Percentiles rank a stretch among this genome's conserved stretches.
These are phyloP conservation scores for Ophiostoma quercus DNA, from an alignment of 2,329 filamentous ascomycete species.

Conservation along the genomic window DNA sequence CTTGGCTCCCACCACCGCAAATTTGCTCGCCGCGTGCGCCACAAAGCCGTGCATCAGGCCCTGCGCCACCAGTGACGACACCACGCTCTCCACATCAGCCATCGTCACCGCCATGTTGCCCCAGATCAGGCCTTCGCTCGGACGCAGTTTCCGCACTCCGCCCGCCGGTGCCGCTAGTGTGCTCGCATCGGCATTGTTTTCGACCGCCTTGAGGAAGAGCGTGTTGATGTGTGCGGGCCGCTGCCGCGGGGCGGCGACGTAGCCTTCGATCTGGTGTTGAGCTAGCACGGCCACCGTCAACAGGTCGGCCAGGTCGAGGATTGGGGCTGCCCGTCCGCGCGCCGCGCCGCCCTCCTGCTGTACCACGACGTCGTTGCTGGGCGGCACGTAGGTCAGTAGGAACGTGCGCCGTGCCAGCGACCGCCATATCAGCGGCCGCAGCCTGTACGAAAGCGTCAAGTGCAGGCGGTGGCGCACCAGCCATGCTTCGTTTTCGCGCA, in stretches of 20 bases:
- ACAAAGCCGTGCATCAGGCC: constrained; percentile 80
- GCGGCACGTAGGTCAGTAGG: constrained; percentile 68
- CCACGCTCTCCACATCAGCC: constrained; percentile 68
- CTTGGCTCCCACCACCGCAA: constrained; percentile 77
- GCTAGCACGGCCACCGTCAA: constrained; percentile 58
- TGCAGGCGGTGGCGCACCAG: constrained; percentile 71
- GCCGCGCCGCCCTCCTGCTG: constrained; percentile 36
- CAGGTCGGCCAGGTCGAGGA: constrained; percentile 66
- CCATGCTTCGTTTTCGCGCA: constrained; percentile 63
- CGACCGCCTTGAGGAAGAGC: constrained; percentile 49
- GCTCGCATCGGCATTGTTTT: constrained; percentile 39
- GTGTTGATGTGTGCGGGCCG: constrained; percentile 43
- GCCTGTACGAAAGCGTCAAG: constrained; percentile 67
- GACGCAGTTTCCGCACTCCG: constrained; percentile 45
- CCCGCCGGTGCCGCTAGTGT: constrained; percentile 45
- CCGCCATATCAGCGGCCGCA: constrained; percentile 79
- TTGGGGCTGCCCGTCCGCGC: constrained; percentile 60
- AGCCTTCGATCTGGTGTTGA: constrained; percentile 59
- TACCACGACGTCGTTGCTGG: constrained; percentile 31
- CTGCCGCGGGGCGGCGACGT: constrained; percentile 38
- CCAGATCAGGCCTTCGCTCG: constrained; percentile 57
- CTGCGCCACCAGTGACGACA: constrained; percentile 72
- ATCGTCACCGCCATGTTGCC: constrained; percentile 57
- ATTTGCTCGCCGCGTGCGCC: constrained; percentile 67
- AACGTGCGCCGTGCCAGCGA: constrained; percentile 74